Percentiles rank a stretch among this genome's conserved stretches.
Conservation (phyloP, 192 early-diverging fungal species). For the Backusella luteola region DNA sequence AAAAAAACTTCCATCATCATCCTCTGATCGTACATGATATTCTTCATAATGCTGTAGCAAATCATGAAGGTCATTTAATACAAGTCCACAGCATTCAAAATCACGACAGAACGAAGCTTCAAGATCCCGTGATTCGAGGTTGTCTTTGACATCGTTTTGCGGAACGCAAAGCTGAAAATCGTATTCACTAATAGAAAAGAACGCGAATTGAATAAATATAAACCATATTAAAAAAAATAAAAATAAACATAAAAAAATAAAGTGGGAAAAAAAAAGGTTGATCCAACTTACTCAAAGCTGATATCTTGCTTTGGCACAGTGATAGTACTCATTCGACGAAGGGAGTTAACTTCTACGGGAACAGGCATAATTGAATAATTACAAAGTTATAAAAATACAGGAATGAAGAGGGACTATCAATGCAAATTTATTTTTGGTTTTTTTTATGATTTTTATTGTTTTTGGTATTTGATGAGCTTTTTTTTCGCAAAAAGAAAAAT, state of each 20-base stretch:
- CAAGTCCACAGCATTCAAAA: constrained; percentile 91
- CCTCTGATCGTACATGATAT: constrained; percentile 84
- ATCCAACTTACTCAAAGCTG: constrained; percentile 34
- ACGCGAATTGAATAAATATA: constrained; percentile 2
- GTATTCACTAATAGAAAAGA: constrained; percentile 22
- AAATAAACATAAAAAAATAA: neutral
- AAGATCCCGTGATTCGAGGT: constrained; percentile 58
- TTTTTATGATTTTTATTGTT: neutral
- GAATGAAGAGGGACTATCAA: constrained; percentile 2
- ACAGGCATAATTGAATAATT: constrained; percentile 30
- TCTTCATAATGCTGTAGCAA: constrained; percentile 97
- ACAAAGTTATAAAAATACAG: neutral
- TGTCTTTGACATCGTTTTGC: constrained; percentile 18
- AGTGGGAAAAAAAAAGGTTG: neutral
- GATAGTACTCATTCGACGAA: constrained; percentile 34
- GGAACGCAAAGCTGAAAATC: constrained; percentile 30
- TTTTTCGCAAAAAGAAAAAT: neutral
- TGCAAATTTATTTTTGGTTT: neutral
- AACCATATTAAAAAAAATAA: neutral
- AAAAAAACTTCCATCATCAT: constrained; percentile 45
- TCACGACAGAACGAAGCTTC: constrained; percentile 93
- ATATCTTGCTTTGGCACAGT: constrained; percentile 36
- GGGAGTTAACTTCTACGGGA: constrained; percentile 28
- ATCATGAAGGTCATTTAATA: constrained; percentile 88
- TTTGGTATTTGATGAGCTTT: neutral